These are phyloP conservation scores for Ustilago lituana DNA, from an alignment of 1,284 basidiomycete species.

Conservation along the genomic window DNA sequence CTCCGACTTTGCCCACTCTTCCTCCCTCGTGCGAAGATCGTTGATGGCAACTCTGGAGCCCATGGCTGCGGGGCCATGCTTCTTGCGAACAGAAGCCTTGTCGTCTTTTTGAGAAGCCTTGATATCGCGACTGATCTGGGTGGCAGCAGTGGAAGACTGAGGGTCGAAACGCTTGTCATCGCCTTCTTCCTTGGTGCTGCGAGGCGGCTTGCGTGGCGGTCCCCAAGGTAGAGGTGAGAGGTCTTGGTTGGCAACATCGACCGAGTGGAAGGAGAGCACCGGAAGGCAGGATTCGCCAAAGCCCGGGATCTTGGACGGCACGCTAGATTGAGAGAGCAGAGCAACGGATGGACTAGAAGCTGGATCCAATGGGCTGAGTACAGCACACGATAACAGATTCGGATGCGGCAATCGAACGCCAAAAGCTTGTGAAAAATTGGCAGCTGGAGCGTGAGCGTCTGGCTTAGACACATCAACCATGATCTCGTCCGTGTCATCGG, in stretches of 20 bases:
- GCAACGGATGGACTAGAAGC: slow-evolving; percentile 39
- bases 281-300: slow-evolving; percentile 59
- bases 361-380: slow-evolving; percentile 32
- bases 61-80: slow-evolving; percentile 55
- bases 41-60: slow-evolving; percentile 28
- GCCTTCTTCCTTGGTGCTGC: slow-evolving; percentile 9
- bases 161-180: slow-evolving; percentile 16
- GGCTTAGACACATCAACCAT: slow-evolving; percentile 22
- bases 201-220: slow-evolving; percentile 41
- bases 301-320: slow-evolving; percentile 49
- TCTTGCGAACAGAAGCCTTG: slow-evolving; percentile 21
- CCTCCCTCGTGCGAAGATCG: slow-evolving; percentile 41
- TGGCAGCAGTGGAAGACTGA: slow-evolving; percentile 25
- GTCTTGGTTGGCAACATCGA: slow-evolving; percentile 43
- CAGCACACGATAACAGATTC: slow-evolving; percentile 42
- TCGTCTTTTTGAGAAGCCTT: slow-evolving; percentile 19
- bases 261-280: slow-evolving; percentile 62
- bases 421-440: slow-evolving; percentile 28
- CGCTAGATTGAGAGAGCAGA: slow-evolving; percentile 58
- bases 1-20: slow-evolving; percentile 41
- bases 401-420: slow-evolving; percentile 56
- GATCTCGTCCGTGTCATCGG: slow-evolving; percentile 16
- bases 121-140: slow-evolving; percentile 20
- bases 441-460: background rate
- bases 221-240: slow-evolving; percentile 57